phyloP scores from a whole-genome alignment of 805 yeast genomes.

The Teunomyces kruisii region DNA sequence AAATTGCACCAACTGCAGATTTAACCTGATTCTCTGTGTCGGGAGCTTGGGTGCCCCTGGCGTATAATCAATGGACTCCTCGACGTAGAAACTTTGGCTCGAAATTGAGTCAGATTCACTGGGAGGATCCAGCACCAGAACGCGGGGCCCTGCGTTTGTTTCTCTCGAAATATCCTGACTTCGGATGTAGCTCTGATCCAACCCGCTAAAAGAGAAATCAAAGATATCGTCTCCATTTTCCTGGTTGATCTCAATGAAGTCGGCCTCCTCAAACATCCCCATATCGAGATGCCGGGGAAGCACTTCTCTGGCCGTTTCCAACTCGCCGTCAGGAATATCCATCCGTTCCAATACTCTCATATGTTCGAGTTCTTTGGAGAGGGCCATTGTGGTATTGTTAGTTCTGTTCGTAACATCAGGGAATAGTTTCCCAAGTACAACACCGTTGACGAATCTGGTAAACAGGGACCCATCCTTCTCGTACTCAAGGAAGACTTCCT shows the following conservation, averaged over 20 bases:
- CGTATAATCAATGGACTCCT: constrained; percentile 6
- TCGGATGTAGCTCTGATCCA: constrained; percentile 9
- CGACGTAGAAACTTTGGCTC: neutral
- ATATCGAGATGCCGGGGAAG: neutral
- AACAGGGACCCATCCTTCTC: neutral
- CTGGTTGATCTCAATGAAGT: neutral
- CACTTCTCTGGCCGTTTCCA: constrained; percentile 16
- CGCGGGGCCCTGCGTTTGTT: neutral
- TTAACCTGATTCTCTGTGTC: constrained; percentile 5
- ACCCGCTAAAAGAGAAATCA: constrained; percentile 22
- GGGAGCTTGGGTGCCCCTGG: constrained; percentile 8
- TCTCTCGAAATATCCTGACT: neutral
- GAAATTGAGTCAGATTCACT: constrained; percentile 3
- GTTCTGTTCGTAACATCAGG: constrained; percentile 1
- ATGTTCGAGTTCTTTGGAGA: constrained; percentile 6
- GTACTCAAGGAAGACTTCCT: neutral
- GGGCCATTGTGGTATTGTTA: constrained; percentile 1
- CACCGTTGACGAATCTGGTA: neutral
- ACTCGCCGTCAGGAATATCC: constrained; percentile 6
- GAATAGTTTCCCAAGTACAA: neutral
- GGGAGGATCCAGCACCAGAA: neutral
- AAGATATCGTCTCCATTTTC: constrained; percentile 13
- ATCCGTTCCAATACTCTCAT: constrained; percentile 1
- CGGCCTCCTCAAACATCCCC: neutral
- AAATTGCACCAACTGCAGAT: constrained; percentile 12